These are phyloP conservation scores for Pueraria montana DNA, from an alignment of 306 rosid genomes.

Conservation along the genomic window DNA sequence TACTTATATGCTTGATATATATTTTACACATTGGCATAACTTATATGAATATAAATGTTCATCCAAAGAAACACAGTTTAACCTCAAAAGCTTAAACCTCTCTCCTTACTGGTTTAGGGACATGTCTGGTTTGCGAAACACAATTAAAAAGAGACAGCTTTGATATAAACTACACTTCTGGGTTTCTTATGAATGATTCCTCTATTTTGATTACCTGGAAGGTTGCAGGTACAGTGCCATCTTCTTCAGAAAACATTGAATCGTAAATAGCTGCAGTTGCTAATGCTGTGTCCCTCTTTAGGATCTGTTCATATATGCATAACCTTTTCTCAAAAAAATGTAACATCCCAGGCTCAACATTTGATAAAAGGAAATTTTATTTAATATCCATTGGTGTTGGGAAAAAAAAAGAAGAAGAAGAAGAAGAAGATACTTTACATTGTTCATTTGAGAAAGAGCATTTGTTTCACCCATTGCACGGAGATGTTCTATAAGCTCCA, in stretches of 20 bases:
- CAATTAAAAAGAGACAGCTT: not conserved
- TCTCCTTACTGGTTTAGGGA: not conserved
- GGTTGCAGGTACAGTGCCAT: constrained; percentile 95
- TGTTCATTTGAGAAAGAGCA: constrained; percentile 82
- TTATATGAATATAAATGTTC: not conserved
- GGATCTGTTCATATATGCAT: constrained; percentile 62
- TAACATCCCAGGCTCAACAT: constrained; percentile 15
- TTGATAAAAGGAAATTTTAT: constrained; percentile 35
- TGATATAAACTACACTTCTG: constrained; percentile 14
- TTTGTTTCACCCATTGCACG: constrained; percentile 97
- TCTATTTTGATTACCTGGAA: constrained; percentile 74
- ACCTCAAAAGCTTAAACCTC: constrained; percentile 15
- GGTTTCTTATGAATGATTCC: constrained; percentile 1
- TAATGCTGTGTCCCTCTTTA: constrained; percentile 87
- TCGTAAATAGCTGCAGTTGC: constrained; percentile 97
- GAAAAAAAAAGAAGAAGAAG: too few relatives aligned
- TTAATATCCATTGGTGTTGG: constrained; percentile 29
- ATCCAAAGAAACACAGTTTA: not conserved
- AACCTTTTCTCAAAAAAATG: constrained; percentile 23
- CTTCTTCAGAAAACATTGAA: constrained; percentile 92
- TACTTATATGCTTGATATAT: not conserved
- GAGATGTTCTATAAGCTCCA: constrained; percentile 91
- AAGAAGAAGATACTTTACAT: constrained; percentile 55
- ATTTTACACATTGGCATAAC: not conserved
- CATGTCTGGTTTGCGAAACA: not conserved